Base-by-base conservation (phyloP, 345 rosid genomes). In the Orychophragmus violaceus region DNA sequence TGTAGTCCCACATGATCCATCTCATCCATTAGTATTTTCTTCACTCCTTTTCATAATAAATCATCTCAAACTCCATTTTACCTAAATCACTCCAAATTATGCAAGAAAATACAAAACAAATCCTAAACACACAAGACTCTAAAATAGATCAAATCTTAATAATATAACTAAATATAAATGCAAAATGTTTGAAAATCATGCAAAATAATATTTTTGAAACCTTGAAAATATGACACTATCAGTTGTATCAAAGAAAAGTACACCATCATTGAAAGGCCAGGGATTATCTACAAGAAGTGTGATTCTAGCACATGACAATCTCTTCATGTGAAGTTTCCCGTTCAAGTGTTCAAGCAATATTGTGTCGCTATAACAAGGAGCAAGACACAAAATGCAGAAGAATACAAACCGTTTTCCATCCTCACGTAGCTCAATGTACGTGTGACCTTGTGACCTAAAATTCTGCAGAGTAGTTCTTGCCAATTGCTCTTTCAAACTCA, bases 201-300 rank as follows among this genome's bases (percentile, higher is more conserved):
- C n/a, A n/a, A n/a, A n/a, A n/a, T n/a, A n/a, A n/a, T n/a, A n/a
- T n/a, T n/a, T n/a, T n/a, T n/a, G n/a, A n/a, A n/a, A n/a, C n/a
- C n/a, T n/a, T n/a, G n/a, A n/a, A n/a, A n/a, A n/a, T n/a, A n/a
- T n/a, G n/a, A n/a, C n/a, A n/a, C n/a, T n/a, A n/a, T n/a, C n/a
- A n/a, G n/a, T n/a, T n/a, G n/a, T n/a, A 46, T 82, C 83, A 74
- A 90, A 94, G 85, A 90, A 94, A 66, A 84, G 78, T 53, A 90
- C 79, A 30, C 97, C 97, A 30, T 94, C 97, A 52, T 74, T 84
- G 29, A 94, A 90, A 37, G 99, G 99, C 96, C 97, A 88, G 0
- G 97, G 96, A 32, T 88, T 94, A 1, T 78, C 77, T 49, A 81
- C 81, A 62, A 88, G 65, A 16, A 94, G 88, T 8, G 97, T 94